phyloP scores from a whole-genome alignment of 495 filamentous ascomycete genomes.

The Haplographium delicatum region DNA sequence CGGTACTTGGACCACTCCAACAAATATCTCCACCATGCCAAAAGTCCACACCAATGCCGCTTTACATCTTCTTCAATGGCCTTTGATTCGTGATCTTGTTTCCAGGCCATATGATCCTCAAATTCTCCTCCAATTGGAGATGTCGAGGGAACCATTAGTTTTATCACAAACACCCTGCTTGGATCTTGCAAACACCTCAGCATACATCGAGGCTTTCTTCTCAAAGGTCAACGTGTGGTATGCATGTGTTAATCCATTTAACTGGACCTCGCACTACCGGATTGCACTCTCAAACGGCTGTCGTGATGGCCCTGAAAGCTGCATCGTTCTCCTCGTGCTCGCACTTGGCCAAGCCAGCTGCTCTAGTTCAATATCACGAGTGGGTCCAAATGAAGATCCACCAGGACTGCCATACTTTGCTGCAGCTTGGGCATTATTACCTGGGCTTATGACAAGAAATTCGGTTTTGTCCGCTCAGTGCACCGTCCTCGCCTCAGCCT shows the following conservation, averaged over 20 bases:
- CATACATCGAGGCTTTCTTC: constrained; percentile 73
- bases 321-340: constrained; percentile 73
- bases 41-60: constrained; percentile 77
- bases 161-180: constrained; percentile 56
- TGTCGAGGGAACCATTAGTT: constrained; percentile 67
- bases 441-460: constrained; percentile 72
- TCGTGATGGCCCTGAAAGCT: constrained; percentile 72
- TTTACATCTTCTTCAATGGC: constrained; percentile 73
- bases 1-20: constrained; percentile 65
- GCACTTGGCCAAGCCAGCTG: constrained; percentile 69
- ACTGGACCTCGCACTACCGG: constrained; percentile 70
- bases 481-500: constrained; percentile 71
- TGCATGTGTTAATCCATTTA: constrained; percentile 77
- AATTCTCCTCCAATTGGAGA: constrained; percentile 74
- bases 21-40: constrained; percentile 79
- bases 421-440: constrained; percentile 71
- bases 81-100: constrained; percentile 70
- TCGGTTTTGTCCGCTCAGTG: constrained; percentile 72
- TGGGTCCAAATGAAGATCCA: constrained; percentile 63
- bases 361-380: constrained; percentile 65
- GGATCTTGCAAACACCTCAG: constrained; percentile 67
- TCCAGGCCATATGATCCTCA: constrained; percentile 72
- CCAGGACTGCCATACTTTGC: constrained; percentile 78
- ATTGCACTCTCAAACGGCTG: constrained; percentile 67
- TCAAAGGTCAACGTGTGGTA: constrained; percentile 79